phyloP scores from a whole-genome alignment of 176 grass and related monocot species.

The Rhynchospora tenuis region DNA sequence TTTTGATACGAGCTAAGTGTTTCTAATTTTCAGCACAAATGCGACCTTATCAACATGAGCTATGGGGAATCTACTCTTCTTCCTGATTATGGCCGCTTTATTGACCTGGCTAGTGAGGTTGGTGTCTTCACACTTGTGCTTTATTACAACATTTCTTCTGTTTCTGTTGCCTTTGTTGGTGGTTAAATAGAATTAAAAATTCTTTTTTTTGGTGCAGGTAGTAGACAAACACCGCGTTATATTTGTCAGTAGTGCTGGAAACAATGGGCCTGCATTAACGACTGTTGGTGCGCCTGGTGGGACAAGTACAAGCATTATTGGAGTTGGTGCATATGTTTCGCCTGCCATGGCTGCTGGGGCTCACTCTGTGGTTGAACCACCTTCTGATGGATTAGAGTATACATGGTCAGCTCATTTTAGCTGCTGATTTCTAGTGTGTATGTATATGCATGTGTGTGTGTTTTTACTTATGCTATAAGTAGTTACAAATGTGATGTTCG shows the following conservation, averaged over 20 bases:
- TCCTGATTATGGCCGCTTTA: slow-evolving; percentile 94
- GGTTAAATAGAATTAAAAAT: background rate
- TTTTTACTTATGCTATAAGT: background rate
- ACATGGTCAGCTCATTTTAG: slow-evolving; percentile 58
- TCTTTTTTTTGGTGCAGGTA: slow-evolving; percentile 35
- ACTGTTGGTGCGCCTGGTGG: slow-evolving; percentile 97
- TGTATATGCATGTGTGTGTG: too few species aligned
- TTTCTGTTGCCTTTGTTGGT: background rate
- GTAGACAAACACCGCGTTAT: slow-evolving; percentile 88
- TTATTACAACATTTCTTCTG: slow-evolving; percentile 26
- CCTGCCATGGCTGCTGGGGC: slow-evolving; percentile 98
- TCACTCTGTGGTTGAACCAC: slow-evolving; percentile 83
- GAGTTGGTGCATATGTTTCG: slow-evolving; percentile 96
- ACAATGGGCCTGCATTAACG: slow-evolving; percentile 78
- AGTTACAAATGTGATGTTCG: background rate
- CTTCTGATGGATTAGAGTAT: slow-evolving; percentile 84
- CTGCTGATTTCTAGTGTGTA: background rate
- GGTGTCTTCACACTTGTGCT: slow-evolving; percentile 6
- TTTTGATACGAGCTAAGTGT: slow-evolving; percentile 10
- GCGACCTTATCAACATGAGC: slow-evolving; percentile 99
- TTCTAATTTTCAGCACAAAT: slow-evolving; percentile 85
- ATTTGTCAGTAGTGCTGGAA: slow-evolving; percentile 96
- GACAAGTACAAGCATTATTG: slow-evolving; percentile 92
- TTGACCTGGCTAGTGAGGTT: slow-evolving; percentile 98
- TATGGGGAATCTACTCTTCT: slow-evolving; percentile 90